phyloP scores from a whole-genome alignment of 192 early-diverging fungal species.

The Coemansia sp. region DNA sequence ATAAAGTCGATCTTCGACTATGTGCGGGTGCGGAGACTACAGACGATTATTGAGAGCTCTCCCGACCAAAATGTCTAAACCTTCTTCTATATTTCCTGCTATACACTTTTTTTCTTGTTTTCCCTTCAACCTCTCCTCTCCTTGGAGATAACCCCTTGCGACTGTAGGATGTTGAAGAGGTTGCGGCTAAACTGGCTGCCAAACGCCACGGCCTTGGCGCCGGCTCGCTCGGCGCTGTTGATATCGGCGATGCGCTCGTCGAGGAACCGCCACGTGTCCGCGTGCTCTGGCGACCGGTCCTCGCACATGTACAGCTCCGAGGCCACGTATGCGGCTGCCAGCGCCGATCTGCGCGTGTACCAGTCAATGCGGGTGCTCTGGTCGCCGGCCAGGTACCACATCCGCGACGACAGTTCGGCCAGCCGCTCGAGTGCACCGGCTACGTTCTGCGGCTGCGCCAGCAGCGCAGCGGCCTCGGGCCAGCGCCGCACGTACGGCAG shows the following conservation, averaged over 20 bases:
- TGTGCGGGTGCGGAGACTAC: constrained; percentile 64
- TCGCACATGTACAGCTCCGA: constrained; percentile 92
- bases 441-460: constrained; percentile 78
- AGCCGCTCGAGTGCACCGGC: constrained; percentile 66
- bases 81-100: not conserved
- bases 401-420: constrained; percentile 69
- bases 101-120: not conserved
- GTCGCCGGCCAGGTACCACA: constrained; percentile 88
- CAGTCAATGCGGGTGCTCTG: constrained; percentile 76
- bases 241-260: constrained; percentile 73
- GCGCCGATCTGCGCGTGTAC: constrained; percentile 76
- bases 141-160: constrained; percentile 25
- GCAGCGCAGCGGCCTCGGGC: constrained; percentile 71
- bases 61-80: constrained; percentile 49
- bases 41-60: constrained; percentile 62
- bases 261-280: constrained; percentile 74
- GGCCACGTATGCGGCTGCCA: constrained; percentile 80
- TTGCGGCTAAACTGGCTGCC: constrained; percentile 45
- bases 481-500: constrained; percentile 67
- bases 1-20: constrained; percentile 70
- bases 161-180: constrained; percentile 42
- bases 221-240: constrained; percentile 53
- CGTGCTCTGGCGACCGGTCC: constrained; percentile 70
- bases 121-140: too few relatives aligned
- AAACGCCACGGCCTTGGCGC: constrained; percentile 4